Evolutionary conservation across 169 alveolate genomes (phyloP), one percentile per base, ranked within the genome.

Genomic region (Babesia ovis): DNA sequence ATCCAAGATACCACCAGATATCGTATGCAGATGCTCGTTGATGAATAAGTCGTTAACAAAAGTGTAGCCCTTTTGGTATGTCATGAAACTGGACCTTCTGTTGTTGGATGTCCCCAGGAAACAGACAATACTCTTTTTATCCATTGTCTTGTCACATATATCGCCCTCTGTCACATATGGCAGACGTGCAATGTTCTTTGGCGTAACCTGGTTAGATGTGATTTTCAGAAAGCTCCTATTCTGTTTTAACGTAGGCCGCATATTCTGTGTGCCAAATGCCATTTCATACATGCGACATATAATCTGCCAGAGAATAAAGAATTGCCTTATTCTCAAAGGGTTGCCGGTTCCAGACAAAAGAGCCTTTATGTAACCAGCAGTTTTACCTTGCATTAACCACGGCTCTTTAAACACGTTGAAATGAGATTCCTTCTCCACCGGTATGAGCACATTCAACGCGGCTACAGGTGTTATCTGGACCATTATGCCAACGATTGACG

Each of bases 261-360:
- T 79, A 29, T 57, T 54, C 3, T 45, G 20, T 18, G 59, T 35
- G 34, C 64, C 32, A 31, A 53, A 70, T 37, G 57, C 55, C 70
- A 69, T n/a, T 35, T 79, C 87, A 25, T 58, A 69, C 87, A 79
- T 69, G 22, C 87, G 59, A n/a, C 62, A 60, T 8, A 55, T 34
- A 1, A 68, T 31, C 59, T 68, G 79, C 79, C 79, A 68, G 31
- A 48, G 18, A 0, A 68, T 4, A n/a, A 68, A 37, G 68, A 18
- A 32, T 23, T 58, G 58, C 57, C 79, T 29, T 25, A 14, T 54
- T 5, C 54, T 59, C 61, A 64, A 8, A 14, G 74, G 74, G 62
- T 32, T 43, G 9, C 22, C 37, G 31, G 1, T 4, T 6, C 25
- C 4, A 46, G 62, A 27, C 1, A 64, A 27, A 4, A 64, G 20